A percentile compares a stretch with the other conserved stretches of the same genome.
phyloP scores from a whole-genome alignment of 1,139 yeast species.

The Yamadazyma epiphylla region DNA sequence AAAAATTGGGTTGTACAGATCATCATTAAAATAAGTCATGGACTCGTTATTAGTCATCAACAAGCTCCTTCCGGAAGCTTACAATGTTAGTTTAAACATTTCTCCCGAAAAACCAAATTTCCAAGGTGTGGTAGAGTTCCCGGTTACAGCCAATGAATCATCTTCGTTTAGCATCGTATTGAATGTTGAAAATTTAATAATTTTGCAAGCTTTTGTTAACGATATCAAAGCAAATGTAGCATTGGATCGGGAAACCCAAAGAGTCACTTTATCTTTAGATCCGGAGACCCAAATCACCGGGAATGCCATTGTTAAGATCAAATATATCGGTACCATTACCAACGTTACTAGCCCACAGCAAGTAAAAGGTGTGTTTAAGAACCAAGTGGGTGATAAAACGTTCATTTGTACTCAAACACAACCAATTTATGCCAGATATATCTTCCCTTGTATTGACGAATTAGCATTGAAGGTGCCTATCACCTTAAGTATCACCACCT shows the following conservation, averaged over 20 bases:
- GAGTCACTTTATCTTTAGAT: conserved; percentile 1
- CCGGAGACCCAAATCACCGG: not conserved
- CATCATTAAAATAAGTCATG: too few relatives aligned
- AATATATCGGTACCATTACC: conserved; percentile 54
- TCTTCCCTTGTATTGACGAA: conserved; percentile 69
- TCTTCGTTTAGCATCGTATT: conserved; percentile 5
- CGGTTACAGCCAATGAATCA: conserved; percentile 1
- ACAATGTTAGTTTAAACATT: conserved; percentile 7
- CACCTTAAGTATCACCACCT: conserved; percentile 43
- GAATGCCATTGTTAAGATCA: conserved; percentile 4
- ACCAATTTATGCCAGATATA: conserved; percentile 56
- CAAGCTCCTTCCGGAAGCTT: conserved; percentile 8
- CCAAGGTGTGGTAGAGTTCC: conserved; percentile 3
- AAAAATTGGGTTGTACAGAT: too few relatives aligned
- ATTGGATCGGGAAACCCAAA: conserved; percentile 4
- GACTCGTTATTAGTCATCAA: conserved; percentile 6
- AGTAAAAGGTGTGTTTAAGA: conserved; percentile 66
- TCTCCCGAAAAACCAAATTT: conserved; percentile 12
- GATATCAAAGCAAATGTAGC: conserved; percentile 5
- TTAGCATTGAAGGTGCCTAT: conserved; percentile 50
- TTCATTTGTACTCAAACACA: conserved; percentile 69
- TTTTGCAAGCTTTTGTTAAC: conserved; percentile 10
- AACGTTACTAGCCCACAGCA: conserved; percentile 54
- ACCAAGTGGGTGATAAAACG: conserved; percentile 46
- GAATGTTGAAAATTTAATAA: conserved; percentile 9